Conservation (phyloP, 257 asterid genomes). For the Solanum arcanum region DNA sequence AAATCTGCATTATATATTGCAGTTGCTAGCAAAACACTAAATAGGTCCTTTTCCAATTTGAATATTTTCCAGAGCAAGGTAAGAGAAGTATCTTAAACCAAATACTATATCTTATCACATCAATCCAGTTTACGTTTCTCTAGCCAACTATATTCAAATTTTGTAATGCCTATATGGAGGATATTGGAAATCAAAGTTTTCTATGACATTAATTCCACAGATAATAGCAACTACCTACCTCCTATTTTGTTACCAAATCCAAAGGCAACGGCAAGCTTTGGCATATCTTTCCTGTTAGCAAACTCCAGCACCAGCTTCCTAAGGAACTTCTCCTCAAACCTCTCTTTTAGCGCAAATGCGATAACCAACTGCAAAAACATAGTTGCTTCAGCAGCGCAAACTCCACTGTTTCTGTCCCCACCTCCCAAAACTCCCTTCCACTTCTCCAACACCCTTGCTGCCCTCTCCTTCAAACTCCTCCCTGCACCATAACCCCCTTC, state of each 20-base stretch:
- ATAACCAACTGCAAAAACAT: conserved; percentile 16
- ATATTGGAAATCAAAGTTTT: background rate
- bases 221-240: background rate
- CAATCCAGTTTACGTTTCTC: background rate
- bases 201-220: background rate
- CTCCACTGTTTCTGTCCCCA: conserved; percentile 11
- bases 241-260: conserved; percentile 10
- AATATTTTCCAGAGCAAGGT: background rate
- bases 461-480: conserved; percentile 14
- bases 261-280: conserved; percentile 10
- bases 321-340: conserved; percentile 13
- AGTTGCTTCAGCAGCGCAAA: conserved; percentile 10
- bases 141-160: background rate
- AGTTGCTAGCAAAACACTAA: background rate
- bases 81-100: background rate
- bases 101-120: background rate
- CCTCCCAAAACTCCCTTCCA: conserved; percentile 12
- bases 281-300: conserved; percentile 16
- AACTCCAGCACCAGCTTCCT: conserved; percentile 11
- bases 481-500: conserved; percentile 10
- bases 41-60: background rate
- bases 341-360: conserved; percentile 8
- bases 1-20: background rate
- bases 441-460: conserved; percentile 6
- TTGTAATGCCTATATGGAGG: background rate